Conservation (phyloP, 257 asterid genomes). For the Anisodus tanguticus region DNA sequence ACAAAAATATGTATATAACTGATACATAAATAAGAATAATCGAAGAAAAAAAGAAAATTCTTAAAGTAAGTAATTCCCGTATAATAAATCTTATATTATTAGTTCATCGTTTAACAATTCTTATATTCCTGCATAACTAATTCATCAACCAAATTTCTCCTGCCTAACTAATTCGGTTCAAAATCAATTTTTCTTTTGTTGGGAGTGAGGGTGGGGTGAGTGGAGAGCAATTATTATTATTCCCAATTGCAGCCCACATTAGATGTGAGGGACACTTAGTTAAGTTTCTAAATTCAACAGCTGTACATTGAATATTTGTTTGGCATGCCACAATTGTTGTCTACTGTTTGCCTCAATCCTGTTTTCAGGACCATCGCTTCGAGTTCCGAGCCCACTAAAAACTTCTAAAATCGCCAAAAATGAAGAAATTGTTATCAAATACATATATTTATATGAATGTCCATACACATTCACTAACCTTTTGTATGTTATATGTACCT, state of each 20-base stretch:
- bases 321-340: not conserved
- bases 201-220: too few relatives aligned
- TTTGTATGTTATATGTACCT: too few relatives aligned
- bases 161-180: too few relatives aligned
- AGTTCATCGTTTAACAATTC: not conserved
- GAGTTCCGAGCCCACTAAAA: not conserved
- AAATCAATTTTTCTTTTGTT: too few relatives aligned
- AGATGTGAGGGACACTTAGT: not conserved
- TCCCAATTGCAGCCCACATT: not conserved
- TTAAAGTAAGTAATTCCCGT: too few relatives aligned
- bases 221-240: not conserved
- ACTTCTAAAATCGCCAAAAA: slow-evolving; percentile 14
- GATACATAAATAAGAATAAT: too few relatives aligned
- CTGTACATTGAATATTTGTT: not conserved
- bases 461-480: too few relatives aligned
- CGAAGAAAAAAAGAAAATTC: too few relatives aligned
- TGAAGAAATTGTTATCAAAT: not conserved
- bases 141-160: not conserved
- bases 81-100: too few relatives aligned
- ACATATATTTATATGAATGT: too few relatives aligned
- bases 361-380: not conserved
- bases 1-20: too few relatives aligned
- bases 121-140: too few relatives aligned
- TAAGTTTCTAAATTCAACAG: not conserved
- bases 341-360: not conserved